Conservation (phyloP, 1,284 basidiomycete genomes). For the Trichosporon coremiiforme region DNA sequence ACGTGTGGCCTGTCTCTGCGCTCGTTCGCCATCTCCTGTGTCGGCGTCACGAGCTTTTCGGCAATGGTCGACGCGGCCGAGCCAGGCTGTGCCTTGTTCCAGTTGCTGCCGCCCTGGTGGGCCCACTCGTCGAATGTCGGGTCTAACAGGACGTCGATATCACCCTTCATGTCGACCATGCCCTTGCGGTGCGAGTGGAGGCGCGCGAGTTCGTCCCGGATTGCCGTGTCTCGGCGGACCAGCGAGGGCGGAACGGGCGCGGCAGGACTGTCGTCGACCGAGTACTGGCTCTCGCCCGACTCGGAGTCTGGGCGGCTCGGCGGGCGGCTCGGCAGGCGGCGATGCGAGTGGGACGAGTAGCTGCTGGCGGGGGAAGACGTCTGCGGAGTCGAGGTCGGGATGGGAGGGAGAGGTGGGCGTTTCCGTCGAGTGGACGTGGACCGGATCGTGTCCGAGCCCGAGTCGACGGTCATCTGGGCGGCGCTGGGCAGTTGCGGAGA, state of each 20-base stretch:
- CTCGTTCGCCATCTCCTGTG: constrained; percentile 11
- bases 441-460: constrained; percentile 19
- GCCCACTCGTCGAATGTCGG: constrained; percentile 28
- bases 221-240: constrained; percentile 2
- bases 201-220: constrained; percentile 6
- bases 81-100: constrained; percentile 4
- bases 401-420: constrained; percentile 6
- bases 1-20: not conserved
- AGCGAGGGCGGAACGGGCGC: constrained; percentile 4
- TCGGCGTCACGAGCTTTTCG: constrained; percentile 22
- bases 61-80: constrained; percentile 18
- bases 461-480: constrained; percentile 4
- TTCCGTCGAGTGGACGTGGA: constrained; percentile 2
- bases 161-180: constrained; percentile 28
- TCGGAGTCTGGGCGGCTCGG: constrained; percentile 18
- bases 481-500: not conserved
- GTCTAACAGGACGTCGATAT: constrained; percentile 24
- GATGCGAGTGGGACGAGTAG: constrained; percentile 1
- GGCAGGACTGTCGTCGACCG: constrained; percentile 25
- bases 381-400: constrained; percentile 9
- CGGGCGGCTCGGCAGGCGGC: constrained; percentile 12
- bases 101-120: constrained; percentile 25
- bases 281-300: constrained; percentile 33
- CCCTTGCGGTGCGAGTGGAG: constrained; percentile 18
- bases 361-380: constrained; percentile 15